A percentile compares a stretch with the other conserved stretches of the same genome.
Conservation (phyloP, 306 rosid species). For the Lathyrus sativus region DNA sequence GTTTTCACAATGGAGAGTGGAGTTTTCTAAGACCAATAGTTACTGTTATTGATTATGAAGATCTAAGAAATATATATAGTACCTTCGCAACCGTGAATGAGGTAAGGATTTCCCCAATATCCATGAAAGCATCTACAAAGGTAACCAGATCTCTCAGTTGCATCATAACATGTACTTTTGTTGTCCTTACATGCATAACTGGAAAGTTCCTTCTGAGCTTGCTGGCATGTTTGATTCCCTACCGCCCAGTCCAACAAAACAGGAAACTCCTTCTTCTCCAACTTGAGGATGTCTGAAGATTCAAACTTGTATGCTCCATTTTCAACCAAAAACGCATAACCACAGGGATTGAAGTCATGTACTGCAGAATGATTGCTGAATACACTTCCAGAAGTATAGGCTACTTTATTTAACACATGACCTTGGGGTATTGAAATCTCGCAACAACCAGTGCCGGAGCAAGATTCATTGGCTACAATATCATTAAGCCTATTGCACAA, state of each 20-base stretch:
- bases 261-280: neutral
- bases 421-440: neutral
- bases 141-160: neutral
- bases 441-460: neutral
- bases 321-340: conserved; percentile 3
- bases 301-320: neutral
- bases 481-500: neutral
- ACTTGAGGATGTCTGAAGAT: neutral
- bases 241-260: neutral
- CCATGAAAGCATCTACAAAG: neutral
- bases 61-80: neutral
- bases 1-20: neutral
- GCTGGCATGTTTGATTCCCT: conserved; percentile 6
- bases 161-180: neutral
- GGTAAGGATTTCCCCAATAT: conserved; percentile 1
- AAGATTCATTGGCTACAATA: neutral
- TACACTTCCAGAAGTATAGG: neutral
- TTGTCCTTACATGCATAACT: neutral
- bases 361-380: neutral
- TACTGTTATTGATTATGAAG: neutral
- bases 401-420: neutral
- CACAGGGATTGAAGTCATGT: neutral
- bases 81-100: neutral
- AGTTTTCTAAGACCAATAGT: neutral
- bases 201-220: neutral